These are phyloP conservation scores for Pterulicium gracile DNA, from an alignment of 1,284 basidiomycete genomes.

Conservation along the genomic window DNA sequence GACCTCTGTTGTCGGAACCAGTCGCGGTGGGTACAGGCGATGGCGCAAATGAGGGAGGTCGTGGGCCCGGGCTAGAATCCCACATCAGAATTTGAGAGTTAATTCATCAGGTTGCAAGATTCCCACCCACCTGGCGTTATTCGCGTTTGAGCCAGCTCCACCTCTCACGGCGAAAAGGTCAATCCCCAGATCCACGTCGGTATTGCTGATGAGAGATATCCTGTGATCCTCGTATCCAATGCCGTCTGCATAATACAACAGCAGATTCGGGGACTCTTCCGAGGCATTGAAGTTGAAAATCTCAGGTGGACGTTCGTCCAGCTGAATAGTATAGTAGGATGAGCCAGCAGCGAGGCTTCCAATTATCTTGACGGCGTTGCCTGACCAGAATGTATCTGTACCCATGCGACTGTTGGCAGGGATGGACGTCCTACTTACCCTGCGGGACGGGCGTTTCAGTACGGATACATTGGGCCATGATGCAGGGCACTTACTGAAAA, in stretches of 20 bases:
- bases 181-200: neutral
- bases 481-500: constrained; percentile 17
- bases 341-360: constrained; percentile 10
- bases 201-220: constrained; percentile 10
- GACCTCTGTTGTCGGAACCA: too few relatives aligned
- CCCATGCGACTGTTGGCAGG: neutral
- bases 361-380: neutral
- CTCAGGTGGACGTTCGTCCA: constrained; percentile 10
- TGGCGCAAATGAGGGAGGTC: too few relatives aligned
- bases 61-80: too few relatives aligned
- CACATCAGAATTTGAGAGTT: too few relatives aligned
- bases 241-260: constrained; percentile 15
- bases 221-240: constrained; percentile 13
- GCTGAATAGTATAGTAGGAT: constrained; percentile 13
- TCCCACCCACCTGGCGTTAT: too few relatives aligned
- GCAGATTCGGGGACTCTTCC: constrained; percentile 5
- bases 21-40: too few relatives aligned
- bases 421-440: too few relatives aligned
- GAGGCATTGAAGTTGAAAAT: constrained; percentile 10
- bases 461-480: neutral
- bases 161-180: neutral
- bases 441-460: too few relatives aligned
- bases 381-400: neutral
- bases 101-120: too few relatives aligned
- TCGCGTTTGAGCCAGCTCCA: neutral